Base-by-base conservation (phyloP, 345 rosid genomes). In the Gossypium longicalyx region DNA sequence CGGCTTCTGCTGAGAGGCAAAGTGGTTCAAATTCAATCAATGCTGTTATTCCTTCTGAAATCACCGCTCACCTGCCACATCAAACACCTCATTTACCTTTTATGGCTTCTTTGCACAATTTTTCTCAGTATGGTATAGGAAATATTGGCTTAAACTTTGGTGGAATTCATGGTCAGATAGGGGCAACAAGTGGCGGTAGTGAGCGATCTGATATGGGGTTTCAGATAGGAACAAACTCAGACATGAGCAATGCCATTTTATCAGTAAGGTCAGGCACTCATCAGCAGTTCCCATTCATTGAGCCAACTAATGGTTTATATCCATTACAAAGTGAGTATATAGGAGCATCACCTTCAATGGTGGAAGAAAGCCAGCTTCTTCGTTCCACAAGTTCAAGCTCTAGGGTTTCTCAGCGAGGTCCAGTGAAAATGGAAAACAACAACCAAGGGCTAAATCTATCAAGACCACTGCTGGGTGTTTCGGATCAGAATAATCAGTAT, bases 401-500 rank as follows among this genome's bases (percentile, higher is more conserved):
- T 84, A 86, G 97, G 86, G 88, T 77, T 88, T 82, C 87, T 75
- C 87, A 87, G 52, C 12, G 80, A 25, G 80, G 84, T 76, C 84
- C 87, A 5, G 81, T 87, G 58, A 91, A 91, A 81, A 84, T 80
- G 83, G 93, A 89, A 80, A 85, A 77, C 20, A 84, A 72, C 17
- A 11, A 57, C 16, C 84, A 59, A 70, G 78, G 79, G 58, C 56
- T 81, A 47, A 88, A 83, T 78, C 67, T 87, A 22, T 62, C 88
- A 7, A 82, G 82, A 74, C 80, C 80, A 44, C 62, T 74, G 60
- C 52, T 81, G 73, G 82, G 80, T 20, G 57, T 79, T 59, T 52
- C 86, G 5, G 84, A 58, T 58, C 62, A 86, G 65, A 80, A 82
- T 74, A 84, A 76, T 49, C 89, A 87, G 66, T 85, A 75, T 73